Percentiles rank a stretch among this genome's conserved stretches.
phyloP scores from a whole-genome alignment of 106 monocot species.

The Dioscorea dumetorum region DNA sequence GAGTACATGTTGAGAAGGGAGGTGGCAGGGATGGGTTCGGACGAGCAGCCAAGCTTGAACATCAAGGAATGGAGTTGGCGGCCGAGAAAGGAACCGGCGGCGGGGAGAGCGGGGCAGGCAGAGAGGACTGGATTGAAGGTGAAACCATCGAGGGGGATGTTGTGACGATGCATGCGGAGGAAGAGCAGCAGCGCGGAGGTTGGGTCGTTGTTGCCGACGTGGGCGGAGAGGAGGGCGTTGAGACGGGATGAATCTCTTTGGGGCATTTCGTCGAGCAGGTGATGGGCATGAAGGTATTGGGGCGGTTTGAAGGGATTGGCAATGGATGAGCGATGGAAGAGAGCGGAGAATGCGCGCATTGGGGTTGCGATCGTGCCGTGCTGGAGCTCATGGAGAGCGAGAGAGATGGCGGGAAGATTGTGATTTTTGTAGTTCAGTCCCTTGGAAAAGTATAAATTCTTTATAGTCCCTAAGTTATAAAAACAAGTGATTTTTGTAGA shows the following conservation, averaged over 20 bases:
- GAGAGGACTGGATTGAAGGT: conserved; percentile 31
- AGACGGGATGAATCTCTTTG: neutral
- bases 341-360: too few species aligned
- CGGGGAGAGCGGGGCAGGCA: conserved; percentile 15
- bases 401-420: too few species aligned
- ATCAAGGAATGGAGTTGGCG: conserved; percentile 24
- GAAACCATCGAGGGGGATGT: conserved; percentile 11
- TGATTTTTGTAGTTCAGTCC: too few species aligned
- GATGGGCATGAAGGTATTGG: neutral
- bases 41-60: conserved; percentile 14
- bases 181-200: conserved; percentile 11
- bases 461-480: too few species aligned
- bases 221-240: conserved; percentile 4
- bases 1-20: conserved; percentile 35
- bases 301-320: too few species aligned
- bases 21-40: conserved; percentile 29
- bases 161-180: conserved; percentile 14
- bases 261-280: conserved; percentile 10
- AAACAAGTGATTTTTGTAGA: too few species aligned
- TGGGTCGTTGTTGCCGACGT: conserved; percentile 2
- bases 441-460: too few species aligned
- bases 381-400: too few species aligned
- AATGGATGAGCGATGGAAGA: too few species aligned
- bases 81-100: conserved; percentile 1
- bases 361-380: too few species aligned